phyloP scores from a whole-genome alignment of 192 early-diverging fungal genomes.

The Backusella morwellensis region DNA sequence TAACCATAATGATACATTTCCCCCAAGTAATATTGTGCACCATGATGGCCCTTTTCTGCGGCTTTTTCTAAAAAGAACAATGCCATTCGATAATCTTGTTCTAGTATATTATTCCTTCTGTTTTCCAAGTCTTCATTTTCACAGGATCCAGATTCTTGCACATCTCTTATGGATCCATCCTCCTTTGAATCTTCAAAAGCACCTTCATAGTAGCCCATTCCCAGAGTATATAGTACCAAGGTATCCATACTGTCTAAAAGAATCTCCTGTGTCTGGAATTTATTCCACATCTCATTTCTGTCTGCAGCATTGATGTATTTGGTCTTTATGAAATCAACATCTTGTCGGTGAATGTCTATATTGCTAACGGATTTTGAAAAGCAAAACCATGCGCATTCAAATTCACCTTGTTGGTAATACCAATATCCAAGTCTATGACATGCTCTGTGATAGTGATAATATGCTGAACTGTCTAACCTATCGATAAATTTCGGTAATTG shows the following conservation, averaged over 20 bases:
- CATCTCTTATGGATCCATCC: background rate
- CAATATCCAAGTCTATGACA: too few relatives aligned
- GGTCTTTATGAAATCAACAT: background rate
- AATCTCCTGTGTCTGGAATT: background rate
- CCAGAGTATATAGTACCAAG: background rate
- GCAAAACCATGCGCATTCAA: background rate
- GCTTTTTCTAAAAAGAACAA: background rate
- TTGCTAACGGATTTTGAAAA: background rate
- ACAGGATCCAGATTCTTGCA: background rate
- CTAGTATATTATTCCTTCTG: background rate
- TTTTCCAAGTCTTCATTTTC: background rate
- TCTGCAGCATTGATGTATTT: background rate
- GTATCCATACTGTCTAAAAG: background rate
- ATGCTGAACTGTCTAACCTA: too few relatives aligned
- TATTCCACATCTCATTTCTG: background rate
- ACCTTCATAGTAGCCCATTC: background rate
- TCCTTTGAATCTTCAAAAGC: background rate
- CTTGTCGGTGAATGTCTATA: background rate
- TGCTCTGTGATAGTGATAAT: too few relatives aligned
- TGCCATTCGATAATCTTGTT: background rate
- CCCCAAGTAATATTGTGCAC: background rate
- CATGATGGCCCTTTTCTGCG: background rate
- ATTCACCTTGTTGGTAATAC: too few relatives aligned
- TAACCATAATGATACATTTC: background rate
- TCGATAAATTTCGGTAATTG: too few relatives aligned